Percentiles rank a stretch among this genome's conserved stretches.
Conservation (phyloP, 208 protist species). For the Leishmania guyanensis region DNA sequence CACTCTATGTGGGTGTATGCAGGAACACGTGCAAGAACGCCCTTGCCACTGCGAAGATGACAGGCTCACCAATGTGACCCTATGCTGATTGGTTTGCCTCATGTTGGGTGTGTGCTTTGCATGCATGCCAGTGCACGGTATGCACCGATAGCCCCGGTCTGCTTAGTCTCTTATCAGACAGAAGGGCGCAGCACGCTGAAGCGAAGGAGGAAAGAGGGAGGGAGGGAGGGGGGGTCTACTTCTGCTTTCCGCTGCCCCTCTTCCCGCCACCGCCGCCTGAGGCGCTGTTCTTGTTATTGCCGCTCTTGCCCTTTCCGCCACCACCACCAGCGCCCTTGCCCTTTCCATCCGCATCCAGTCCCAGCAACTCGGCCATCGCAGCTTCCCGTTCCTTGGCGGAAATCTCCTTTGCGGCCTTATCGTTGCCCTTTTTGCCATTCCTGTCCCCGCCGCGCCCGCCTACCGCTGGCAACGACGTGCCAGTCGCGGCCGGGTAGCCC, state of each 20-base stretch:
- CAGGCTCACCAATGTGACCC: no score
- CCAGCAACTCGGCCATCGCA: constrained; percentile 62
- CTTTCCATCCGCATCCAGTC: constrained; percentile 40
- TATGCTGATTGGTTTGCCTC: background rate
- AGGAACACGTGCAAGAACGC: background rate
- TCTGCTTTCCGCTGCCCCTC: background rate
- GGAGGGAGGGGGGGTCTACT: background rate
- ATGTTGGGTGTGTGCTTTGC: background rate
- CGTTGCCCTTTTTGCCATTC: constrained; percentile 33
- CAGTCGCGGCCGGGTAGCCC: constrained; percentile 1
- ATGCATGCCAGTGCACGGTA: background rate
- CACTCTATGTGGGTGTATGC: background rate
- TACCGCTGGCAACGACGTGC: constrained; percentile 6
- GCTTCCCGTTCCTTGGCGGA: constrained; percentile 41
- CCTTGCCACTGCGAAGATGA: background rate
- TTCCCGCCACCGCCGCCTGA: background rate
- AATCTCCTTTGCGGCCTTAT: constrained; percentile 18
- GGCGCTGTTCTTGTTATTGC: background rate
- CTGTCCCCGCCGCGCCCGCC: constrained; percentile 14
- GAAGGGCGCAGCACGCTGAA: background rate
- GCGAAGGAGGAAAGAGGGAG: background rate
- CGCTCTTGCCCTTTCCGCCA: constrained; percentile 18
- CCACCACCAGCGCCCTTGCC: constrained; percentile 35
- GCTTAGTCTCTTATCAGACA: background rate
- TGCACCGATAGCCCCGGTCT: background rate